Evolutionary conservation across 768 basidiomycete genomes (phyloP).

Genomic region (Grammothele lineata): DNA sequence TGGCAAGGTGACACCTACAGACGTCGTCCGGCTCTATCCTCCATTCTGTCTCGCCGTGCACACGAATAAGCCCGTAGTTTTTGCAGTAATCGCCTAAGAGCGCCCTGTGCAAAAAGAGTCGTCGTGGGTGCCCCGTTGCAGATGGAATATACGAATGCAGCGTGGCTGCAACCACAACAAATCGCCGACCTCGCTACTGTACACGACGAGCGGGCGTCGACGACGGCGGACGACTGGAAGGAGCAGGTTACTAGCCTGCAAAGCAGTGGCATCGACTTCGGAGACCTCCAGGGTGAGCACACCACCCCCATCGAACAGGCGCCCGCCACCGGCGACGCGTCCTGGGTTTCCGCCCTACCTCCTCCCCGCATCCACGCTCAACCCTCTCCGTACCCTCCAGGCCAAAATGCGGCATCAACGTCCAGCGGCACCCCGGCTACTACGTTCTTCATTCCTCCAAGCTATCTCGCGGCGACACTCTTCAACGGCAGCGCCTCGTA

Average conservation of each 20-base stretch:
- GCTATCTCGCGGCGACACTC: conserved; percentile 37
- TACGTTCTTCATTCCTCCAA: conserved; percentile 34
- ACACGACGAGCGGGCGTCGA: conserved; percentile 19
- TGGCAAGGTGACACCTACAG: conserved; percentile 22
- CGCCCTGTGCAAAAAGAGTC: conserved; percentile 37
- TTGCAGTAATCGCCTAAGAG: conserved; percentile 40
- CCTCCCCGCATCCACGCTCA: conserved; percentile 5
- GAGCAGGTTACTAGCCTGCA: conserved; percentile 30
- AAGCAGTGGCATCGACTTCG: conserved; percentile 36
- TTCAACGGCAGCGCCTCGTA: conserved; percentile 53
- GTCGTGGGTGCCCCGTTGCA: conserved; percentile 26
- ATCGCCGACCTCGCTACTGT: conserved; percentile 18
- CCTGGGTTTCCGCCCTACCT: conserved; percentile 3
- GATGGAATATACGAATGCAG: conserved; percentile 43
- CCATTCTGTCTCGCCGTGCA: conserved; percentile 32
- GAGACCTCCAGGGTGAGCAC: conserved; percentile 41
- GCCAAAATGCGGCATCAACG: conserved; percentile 34
- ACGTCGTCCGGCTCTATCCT: conserved; percentile 18
- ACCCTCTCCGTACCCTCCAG: conserved; percentile 7
- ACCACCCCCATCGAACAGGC: conserved; percentile 14
- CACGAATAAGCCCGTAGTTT: conserved; percentile 42
- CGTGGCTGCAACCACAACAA: conserved; percentile 37
- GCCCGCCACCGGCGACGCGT: conserved; percentile 15
- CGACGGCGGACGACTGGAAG: conserved; percentile 25
- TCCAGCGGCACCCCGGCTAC: conserved; percentile 35